Percentiles rank a stretch among this genome's conserved stretches.
phyloP scores from a whole-genome alignment of 768 basidiomycete genomes.

The Cystobasidium tubakii region DNA sequence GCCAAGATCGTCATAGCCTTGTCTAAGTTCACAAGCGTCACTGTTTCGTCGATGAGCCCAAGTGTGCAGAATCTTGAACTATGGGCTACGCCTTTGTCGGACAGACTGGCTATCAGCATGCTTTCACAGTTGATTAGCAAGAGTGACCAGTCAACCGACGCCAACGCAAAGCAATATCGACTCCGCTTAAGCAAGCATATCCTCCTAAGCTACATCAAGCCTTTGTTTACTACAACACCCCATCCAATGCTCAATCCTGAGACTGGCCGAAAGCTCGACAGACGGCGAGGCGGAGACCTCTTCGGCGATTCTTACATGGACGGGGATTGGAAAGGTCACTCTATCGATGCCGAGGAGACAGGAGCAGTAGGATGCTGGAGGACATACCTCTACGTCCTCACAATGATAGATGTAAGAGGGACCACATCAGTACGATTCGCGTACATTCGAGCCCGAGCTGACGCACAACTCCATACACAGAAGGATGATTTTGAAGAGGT shows the following conservation, averaged over 20 bases:
- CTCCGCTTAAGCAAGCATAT: background rate
- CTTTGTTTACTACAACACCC: constrained; percentile 9
- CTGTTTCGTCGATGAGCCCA: background rate
- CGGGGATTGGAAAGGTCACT: constrained; percentile 15
- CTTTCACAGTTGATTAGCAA: background rate
- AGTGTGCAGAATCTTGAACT: background rate
- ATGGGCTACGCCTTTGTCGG: background rate
- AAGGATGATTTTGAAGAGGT: constrained; percentile 12
- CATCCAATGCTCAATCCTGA: constrained; percentile 29
- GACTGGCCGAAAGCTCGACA: constrained; percentile 19
- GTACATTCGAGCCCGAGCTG: background rate
- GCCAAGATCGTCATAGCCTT: background rate
- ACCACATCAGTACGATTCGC: background rate
- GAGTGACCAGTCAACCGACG: background rate
- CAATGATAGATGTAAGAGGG: background rate
- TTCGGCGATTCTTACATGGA: constrained; percentile 11
- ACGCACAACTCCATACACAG: background rate
- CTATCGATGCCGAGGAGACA: background rate
- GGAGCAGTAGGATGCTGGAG: constrained; percentile 34
- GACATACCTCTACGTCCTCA: background rate
- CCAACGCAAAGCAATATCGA: background rate
- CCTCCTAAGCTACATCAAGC: constrained; percentile 25
- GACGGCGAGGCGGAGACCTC: constrained; percentile 21
- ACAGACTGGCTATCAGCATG: background rate
- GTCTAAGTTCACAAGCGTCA: background rate